Evolutionary conservation across 2,329 filamentous ascomycete genomes (phyloP).

Genomic region (Coniochaeta pulveracea): DNA sequence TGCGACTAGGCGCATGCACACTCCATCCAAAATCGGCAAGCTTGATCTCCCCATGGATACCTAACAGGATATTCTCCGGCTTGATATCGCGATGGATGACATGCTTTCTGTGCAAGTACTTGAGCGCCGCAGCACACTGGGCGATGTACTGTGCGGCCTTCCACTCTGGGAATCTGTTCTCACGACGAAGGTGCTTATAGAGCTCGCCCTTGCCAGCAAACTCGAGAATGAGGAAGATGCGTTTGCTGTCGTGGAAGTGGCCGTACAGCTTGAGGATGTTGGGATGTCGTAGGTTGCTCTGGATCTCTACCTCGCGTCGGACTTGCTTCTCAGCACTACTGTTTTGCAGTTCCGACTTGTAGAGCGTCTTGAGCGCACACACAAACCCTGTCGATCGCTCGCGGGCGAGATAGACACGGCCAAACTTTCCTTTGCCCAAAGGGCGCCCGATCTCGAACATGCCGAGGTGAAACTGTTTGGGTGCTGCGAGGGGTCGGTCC

Average conservation of each 20-base stretch:
- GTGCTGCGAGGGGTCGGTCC: slow-evolving; percentile 20
- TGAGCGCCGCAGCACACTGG: slow-evolving; percentile 81
- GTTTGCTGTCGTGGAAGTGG: slow-evolving; percentile 82
- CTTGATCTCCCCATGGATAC: slow-evolving; percentile 96
- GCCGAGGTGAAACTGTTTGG: slow-evolving; percentile 69
- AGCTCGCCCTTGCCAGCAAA: slow-evolving; percentile 79
- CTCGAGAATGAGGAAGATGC: slow-evolving; percentile 79
- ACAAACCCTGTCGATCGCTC: slow-evolving; percentile 72
- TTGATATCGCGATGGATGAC: slow-evolving; percentile 98
- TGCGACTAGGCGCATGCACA: slow-evolving; percentile 91
- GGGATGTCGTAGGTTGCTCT: slow-evolving; percentile 75
- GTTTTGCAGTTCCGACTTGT: slow-evolving; percentile 73
- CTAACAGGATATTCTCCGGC: slow-evolving; percentile 92
- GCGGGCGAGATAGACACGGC: slow-evolving; percentile 73
- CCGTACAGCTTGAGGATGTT: slow-evolving; percentile 78
- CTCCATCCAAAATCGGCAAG: slow-evolving; percentile 98
- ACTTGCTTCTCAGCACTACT: slow-evolving; percentile 75
- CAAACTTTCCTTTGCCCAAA: slow-evolving; percentile 79
- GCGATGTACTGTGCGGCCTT: slow-evolving; percentile 80
- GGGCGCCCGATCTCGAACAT: slow-evolving; percentile 92
- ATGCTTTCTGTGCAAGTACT: slow-evolving; percentile 91
- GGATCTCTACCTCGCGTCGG: slow-evolving; percentile 79
- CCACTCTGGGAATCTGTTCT: slow-evolving; percentile 73
- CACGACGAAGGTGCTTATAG: slow-evolving; percentile 75
- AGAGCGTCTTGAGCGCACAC: slow-evolving; percentile 75